Base-by-base conservation (phyloP, 2,329 filamentous ascomycete genomes). In the Penicillium brevicompactum region DNA sequence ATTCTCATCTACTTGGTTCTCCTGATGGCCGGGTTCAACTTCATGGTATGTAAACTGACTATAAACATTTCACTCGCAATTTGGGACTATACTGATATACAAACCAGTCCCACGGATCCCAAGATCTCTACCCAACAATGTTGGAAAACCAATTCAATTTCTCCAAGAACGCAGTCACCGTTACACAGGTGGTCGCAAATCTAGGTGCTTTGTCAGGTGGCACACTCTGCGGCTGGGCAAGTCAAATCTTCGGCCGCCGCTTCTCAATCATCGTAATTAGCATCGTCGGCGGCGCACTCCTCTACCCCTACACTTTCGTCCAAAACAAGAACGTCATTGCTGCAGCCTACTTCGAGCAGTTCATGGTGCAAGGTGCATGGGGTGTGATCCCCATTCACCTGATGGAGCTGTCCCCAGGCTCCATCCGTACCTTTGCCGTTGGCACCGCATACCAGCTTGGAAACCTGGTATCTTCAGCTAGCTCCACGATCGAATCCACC, bases 21-120 rank as follows among this genome's bases (percentile, higher is more conserved):
- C 18, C 79, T 96, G 38, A 95, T 95, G 90, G 88, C 90, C 1
- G 91, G 91, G 4, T 94, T 96, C 79, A 96, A 95, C 76, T 95
- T 94, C 70, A 92, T 94, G 89, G 76, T 79, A 63, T 54, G 69
- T 60, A 47, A 13, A n/a, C 34, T 4, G 13, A 7, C 34, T 4
- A n/a, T 37, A 8, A 8, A 27, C 3, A 27, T n/a, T n/a, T 2
- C 6, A 4, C 4, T 37, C 5, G 4, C 13, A n/a, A 14, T 2
- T 5, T 37, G n/a, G 34, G 2, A 37, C 34, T 7, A 6, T 7
- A 3, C 24, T 48, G 18, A 42, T 34, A 9, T 24, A 11, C 6
- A 46, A 7, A 49, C 41, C 53, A 75, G 73, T 89, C 87, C 16
- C 90, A 92, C 69, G 89, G 89, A 51, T 88, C 85, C 21, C 86